Evolutionary conservation across 2,329 filamentous ascomycete species (phyloP).

Genomic region (Ascomycota sp.): DNA sequence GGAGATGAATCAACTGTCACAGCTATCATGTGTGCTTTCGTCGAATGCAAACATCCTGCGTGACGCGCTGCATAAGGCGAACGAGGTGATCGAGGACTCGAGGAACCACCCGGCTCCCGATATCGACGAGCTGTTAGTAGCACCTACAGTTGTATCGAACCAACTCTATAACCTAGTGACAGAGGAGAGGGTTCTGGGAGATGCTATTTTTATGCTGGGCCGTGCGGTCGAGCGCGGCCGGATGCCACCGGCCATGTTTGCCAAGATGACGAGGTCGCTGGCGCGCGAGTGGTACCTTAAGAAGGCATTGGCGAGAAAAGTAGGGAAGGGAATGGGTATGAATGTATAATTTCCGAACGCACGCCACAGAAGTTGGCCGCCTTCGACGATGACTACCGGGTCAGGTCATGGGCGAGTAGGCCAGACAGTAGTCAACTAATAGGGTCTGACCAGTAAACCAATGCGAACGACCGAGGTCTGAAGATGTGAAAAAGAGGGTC

Average conservation of each 20-base stretch:
- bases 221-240: conserved; percentile 54
- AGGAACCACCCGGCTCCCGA: conserved; percentile 47
- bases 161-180: conserved; percentile 80
- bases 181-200: conserved; percentile 70
- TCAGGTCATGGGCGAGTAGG: too few relatives aligned
- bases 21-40: conserved; percentile 48
- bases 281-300: conserved; percentile 69
- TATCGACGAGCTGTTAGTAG: conserved; percentile 83
- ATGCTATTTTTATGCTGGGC: conserved; percentile 68
- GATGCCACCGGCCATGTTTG: conserved; percentile 52
- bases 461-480: too few relatives aligned
- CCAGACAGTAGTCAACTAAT: too few relatives aligned
- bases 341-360: neutral
- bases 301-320: conserved; percentile 63
- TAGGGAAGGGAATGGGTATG: conserved; percentile 56
- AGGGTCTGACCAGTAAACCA: too few relatives aligned
- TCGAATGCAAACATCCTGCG: conserved; percentile 65
- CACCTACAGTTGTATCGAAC: conserved; percentile 77
- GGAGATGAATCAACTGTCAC: conserved; percentile 51
- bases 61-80: conserved; percentile 57
- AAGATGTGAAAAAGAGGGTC: too few relatives aligned
- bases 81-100: conserved; percentile 56
- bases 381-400: too few relatives aligned
- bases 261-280: conserved; percentile 54
- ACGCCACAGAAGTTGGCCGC: too few relatives aligned